A percentile compares a stretch with the other conserved stretches of the same genome.
Conservation (phyloP, 352 stramenopile species). For the Globisporangium rhizosaccharum region DNA sequence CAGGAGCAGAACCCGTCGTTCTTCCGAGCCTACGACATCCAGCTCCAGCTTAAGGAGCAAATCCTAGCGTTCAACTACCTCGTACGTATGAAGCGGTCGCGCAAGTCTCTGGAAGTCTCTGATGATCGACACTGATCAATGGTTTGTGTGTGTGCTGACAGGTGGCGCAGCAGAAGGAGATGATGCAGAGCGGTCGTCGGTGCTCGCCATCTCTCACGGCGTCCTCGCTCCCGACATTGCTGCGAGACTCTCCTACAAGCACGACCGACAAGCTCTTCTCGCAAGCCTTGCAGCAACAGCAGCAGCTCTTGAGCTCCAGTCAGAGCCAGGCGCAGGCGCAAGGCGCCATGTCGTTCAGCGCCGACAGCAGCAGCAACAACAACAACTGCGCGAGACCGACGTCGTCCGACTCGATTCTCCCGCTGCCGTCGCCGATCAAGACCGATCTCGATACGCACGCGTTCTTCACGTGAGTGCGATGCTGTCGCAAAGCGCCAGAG, state of each 20-base stretch:
- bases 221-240: constrained; percentile 16
- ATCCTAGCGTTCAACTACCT: constrained; percentile 91
- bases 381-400: not conserved
- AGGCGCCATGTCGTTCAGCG: too few species aligned
- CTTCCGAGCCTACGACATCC: constrained; percentile 81
- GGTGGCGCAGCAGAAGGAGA: constrained; percentile 68
- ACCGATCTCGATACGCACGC: constrained; percentile 80
- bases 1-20: constrained; percentile 89
- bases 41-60: constrained; percentile 87
- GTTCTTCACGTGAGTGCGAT: constrained; percentile 66
- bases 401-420: constrained; percentile 5
- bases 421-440: constrained; percentile 77
- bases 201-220: constrained; percentile 5
- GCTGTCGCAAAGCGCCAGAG: not conserved
- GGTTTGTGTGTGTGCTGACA: constrained; percentile 9
- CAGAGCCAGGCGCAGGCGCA: too few species aligned
- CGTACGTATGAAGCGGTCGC: constrained; percentile 44
- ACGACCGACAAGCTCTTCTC: not conserved
- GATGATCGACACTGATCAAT: too few species aligned
- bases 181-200: constrained; percentile 43
- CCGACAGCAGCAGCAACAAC: not conserved
- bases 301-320: too few species aligned
- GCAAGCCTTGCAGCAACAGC: too few species aligned
- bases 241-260: constrained; percentile 1
- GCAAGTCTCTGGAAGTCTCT: too few species aligned